Conservation (phyloP, 768 basidiomycete species). For the Lentinula lateritia region DNA sequence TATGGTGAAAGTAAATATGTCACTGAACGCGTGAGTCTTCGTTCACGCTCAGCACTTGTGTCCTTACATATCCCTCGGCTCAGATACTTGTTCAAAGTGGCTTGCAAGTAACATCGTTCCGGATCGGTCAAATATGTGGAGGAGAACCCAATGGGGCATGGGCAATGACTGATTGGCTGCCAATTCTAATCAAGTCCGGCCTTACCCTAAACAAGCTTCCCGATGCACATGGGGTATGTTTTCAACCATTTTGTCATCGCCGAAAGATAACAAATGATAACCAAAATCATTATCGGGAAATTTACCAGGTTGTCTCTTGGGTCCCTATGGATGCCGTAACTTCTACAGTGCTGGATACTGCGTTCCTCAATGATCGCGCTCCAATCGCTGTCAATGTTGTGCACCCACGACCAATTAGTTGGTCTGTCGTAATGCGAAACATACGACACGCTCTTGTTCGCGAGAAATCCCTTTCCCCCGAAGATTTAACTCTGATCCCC, state of each 20-base stretch:
- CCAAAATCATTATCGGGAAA: neutral
- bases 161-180: slow-evolving; percentile 42
- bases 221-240: slow-evolving; percentile 23
- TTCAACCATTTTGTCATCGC: neutral
- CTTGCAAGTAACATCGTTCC: slow-evolving; percentile 16
- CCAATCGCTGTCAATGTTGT: slow-evolving; percentile 25
- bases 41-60: neutral
- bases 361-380: slow-evolving; percentile 12
- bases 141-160: slow-evolving; percentile 34
- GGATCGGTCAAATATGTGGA: slow-evolving; percentile 32
- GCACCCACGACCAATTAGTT: slow-evolving; percentile 28
- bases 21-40: slow-evolving; percentile 12
- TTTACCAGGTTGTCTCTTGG: slow-evolving; percentile 27
- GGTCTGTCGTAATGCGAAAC: slow-evolving; percentile 18
- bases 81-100: slow-evolving; percentile 22
- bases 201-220: slow-evolving; percentile 22
- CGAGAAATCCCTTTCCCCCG: neutral
- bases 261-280: too few species aligned
- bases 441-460: slow-evolving; percentile 9
- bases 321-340: slow-evolving; percentile 24
- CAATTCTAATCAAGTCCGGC: slow-evolving; percentile 34
- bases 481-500: slow-evolving; percentile 10
- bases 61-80: neutral
- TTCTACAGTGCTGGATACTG: slow-evolving; percentile 24
- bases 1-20: slow-evolving; percentile 17